A percentile compares a stretch with the other conserved stretches of the same genome.
Evolutionary conservation across 1,139 yeast species (phyloP).

Genomic region (Sugiyamaella castrensis): DNA sequence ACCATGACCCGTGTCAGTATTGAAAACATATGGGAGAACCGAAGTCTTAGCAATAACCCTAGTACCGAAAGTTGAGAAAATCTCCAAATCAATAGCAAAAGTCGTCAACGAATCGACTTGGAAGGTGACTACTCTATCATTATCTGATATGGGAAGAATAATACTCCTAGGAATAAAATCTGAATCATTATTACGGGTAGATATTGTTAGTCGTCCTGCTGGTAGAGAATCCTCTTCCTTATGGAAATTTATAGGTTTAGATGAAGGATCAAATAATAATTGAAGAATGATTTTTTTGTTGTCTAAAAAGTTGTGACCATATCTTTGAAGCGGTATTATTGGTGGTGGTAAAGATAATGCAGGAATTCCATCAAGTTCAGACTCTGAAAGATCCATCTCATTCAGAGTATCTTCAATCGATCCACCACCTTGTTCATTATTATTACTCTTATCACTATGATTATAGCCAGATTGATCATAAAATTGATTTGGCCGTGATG

Average conservation of each 20-base stretch:
- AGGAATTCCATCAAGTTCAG: constrained; percentile 71
- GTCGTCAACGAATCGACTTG: constrained; percentile 79
- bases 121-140: constrained; percentile 71
- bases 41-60: constrained; percentile 86
- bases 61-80: constrained; percentile 93
- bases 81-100: constrained; percentile 82
- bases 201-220: constrained; percentile 66
- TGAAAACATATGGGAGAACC: constrained; percentile 58
- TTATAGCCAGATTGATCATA: constrained; percentile 4
- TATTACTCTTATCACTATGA: not conserved
- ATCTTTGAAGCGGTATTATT: constrained; percentile 83
- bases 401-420: constrained; percentile 21
- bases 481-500: constrained; percentile 21
- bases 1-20: constrained; percentile 30
- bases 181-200: constrained; percentile 49
- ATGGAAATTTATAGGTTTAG: constrained; percentile 36
- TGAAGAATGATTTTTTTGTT: constrained; percentile 76
- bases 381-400: constrained; percentile 29
- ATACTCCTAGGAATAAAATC: constrained; percentile 82
- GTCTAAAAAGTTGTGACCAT: constrained; percentile 93
- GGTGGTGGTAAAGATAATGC: constrained; percentile 94
- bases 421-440: constrained; percentile 1
- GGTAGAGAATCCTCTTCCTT: constrained; percentile 39
- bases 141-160: constrained; percentile 72
- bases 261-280: constrained; percentile 61